Base-by-base conservation (phyloP, 805 yeast genomes). In the Candida adriatica region DNA sequence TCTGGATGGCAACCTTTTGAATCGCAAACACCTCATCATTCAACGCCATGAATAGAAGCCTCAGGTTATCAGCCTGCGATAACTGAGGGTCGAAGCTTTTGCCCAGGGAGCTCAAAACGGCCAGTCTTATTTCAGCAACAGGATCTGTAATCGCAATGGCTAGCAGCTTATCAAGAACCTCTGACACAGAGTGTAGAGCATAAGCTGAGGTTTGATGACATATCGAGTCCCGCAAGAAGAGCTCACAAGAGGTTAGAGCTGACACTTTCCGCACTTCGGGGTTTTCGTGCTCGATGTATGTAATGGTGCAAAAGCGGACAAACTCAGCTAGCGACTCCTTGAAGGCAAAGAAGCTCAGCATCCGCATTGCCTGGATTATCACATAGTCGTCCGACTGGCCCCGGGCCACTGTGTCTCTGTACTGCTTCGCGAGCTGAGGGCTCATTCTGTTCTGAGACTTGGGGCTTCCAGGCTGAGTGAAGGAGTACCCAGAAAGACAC, bases 61-160 rank as follows among this genome's bases (percentile, higher is more conserved):
- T 68, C 19, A 88, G 90, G 53, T 87, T 88, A 38, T 84, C 94
- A 1, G 96, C 94, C 54, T 92, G 97, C 0, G 96, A 85, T 19
- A 92, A 58, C 48, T 92, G 97, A 0, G 95, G 84, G 48, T 92
- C 96, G 53, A 90, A 83, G 36, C 70, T 69, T 3, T 77, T 70
- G 22, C 83, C 83, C 23, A 94, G 62, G 27, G 87, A 70, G 31
- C 70, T 69, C 35, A 92, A 61, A 1, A 90, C 86, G 39, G 83
- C 88, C 8, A 83, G 59, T 35, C 99, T 65, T 19, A 90, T 84
- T 37, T 88, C 96, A 2, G 90, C 73, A 4, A 73, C 73, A 0
- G 95, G 85, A 45, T 92, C 99, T 0, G 95, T 82, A 10, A 90
- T 81, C 3, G 94, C 86, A 7, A 86, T 68, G 0, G 94, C 74